These are phyloP conservation scores for Tetradesmus lagerheimii DNA, from an alignment of 139 green algal species.

Conservation along the genomic window DNA sequence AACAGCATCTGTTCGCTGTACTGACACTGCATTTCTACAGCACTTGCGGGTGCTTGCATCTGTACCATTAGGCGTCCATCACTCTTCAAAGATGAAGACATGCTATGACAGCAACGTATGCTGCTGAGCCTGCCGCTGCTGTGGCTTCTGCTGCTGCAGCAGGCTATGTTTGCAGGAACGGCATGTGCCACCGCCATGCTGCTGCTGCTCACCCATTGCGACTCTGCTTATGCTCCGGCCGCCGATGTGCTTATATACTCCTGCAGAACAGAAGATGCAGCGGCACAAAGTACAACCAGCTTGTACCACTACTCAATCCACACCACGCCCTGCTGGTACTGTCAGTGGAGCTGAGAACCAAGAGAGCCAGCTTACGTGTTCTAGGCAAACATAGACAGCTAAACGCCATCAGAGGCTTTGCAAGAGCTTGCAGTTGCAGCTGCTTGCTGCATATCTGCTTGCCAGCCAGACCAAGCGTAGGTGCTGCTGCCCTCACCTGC, in stretches of 20 bases:
- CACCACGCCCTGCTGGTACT: too few species aligned
- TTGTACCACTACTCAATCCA: too few species aligned
- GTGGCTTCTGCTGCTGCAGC: background rate
- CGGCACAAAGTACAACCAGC: too few species aligned
- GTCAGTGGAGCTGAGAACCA: too few species aligned
- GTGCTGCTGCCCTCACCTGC: background rate
- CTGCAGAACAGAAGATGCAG: background rate
- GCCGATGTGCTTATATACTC: background rate
- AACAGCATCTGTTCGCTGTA: background rate
- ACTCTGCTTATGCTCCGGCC: background rate
- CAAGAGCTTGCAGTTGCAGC: background rate
- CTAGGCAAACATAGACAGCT: too few species aligned
- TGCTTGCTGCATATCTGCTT: background rate
- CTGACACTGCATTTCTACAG: background rate
- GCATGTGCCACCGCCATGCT: too few species aligned
- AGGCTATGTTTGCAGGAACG: background rate
- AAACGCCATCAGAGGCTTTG: too few species aligned
- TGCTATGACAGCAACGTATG: background rate
- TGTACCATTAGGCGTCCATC: background rate
- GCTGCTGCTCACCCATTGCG: constrained; percentile 5
- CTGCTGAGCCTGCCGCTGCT: background rate
- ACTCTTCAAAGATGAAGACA: background rate
- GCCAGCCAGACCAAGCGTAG: background rate
- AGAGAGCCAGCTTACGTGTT: too few species aligned
- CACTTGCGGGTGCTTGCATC: background rate